Evolutionary conservation across 2,329 filamentous ascomycete species (phyloP).

Genomic region (Lecanicillium sp.): DNA sequence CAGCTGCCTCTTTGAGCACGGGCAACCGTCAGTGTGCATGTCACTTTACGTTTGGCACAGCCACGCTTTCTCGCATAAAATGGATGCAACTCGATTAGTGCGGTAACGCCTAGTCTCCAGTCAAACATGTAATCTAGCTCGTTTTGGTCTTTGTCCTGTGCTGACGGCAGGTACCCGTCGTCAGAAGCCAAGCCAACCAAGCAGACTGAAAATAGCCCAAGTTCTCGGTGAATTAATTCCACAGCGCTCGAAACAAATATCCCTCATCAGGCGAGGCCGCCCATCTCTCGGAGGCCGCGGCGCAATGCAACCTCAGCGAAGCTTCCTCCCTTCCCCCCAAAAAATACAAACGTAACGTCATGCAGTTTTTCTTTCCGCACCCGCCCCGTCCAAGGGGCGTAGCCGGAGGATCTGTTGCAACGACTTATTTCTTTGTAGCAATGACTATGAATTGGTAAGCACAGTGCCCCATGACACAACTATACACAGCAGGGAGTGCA

Average conservation of each 20-base stretch:
- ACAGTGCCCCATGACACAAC: no score
- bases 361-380: conserved; percentile 1
- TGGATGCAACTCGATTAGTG: conserved; percentile 33
- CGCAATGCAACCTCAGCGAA: background rate
- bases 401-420: background rate
- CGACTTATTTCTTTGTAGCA: conserved; percentile 14
- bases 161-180: background rate
- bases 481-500: background rate
- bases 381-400: background rate
- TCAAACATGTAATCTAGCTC: conserved; percentile 32
- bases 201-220: conserved; percentile 22
- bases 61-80: conserved; percentile 11
- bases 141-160: background rate
- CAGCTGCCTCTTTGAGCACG: no score
- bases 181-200: conserved; percentile 11
- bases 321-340: background rate
- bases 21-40: no score
- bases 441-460: conserved; percentile 20
- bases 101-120: conserved; percentile 37
- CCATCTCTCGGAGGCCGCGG: conserved; percentile 2
- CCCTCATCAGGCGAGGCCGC: conserved; percentile 14
- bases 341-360: conserved; percentile 1
- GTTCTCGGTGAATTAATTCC: conserved; percentile 26
- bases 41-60: no score
- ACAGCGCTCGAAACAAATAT: conserved; percentile 24